phyloP scores from a whole-genome alignment of 148 eudicot genomes.

The Vaccinium macrocarpon region DNA sequence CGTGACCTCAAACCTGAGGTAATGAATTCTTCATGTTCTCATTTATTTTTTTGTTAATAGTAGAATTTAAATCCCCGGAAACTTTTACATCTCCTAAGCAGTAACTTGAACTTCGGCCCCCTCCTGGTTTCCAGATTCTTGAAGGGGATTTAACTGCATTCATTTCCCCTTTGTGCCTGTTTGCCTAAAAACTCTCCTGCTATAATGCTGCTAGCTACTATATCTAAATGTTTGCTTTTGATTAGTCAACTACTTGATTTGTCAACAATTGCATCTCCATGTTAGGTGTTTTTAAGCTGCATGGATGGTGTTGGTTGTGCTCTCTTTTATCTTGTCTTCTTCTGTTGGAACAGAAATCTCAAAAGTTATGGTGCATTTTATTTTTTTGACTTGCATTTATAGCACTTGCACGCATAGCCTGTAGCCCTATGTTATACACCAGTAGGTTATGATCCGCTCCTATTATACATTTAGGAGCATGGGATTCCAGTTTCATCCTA shows the following conservation, averaged over 20 bases:
- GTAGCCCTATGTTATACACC: not conserved
- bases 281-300: no score
- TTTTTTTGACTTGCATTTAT: not conserved
- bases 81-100: not conserved
- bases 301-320: no score
- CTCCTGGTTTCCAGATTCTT: not conserved
- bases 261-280: not conserved
- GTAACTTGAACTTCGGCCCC: not conserved
- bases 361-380: not conserved
- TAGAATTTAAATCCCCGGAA: not conserved
- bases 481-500: not conserved
- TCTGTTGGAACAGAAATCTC: not conserved
- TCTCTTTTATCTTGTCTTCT: not conserved
- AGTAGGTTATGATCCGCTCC: not conserved
- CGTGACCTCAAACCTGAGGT: constrained; percentile 99
- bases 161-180: not conserved
- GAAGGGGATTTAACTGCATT: not conserved
- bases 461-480: not conserved
- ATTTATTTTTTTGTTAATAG: not conserved
- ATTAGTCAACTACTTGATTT: not conserved
- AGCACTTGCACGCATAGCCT: not conserved
- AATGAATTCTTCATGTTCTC: constrained; percentile 8
- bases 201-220: not conserved
- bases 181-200: not conserved
- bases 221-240: not conserved